Base-by-base conservation (phyloP, 768 basidiomycete species). In the Candolleomyces efflorescens region DNA sequence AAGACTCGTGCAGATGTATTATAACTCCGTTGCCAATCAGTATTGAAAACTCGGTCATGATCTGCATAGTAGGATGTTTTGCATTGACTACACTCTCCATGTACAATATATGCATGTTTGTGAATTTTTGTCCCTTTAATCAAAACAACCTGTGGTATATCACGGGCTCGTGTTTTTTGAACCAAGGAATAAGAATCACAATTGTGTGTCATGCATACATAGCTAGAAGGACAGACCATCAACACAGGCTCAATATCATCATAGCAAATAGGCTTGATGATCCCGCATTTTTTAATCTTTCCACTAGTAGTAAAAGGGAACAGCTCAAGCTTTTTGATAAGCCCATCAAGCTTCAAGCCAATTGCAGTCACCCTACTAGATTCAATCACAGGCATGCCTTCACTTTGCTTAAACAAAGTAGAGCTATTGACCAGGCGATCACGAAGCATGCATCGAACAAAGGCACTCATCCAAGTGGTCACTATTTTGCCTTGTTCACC, bases 1-100 rank as follows among this genome's bases (percentile, higher is more conserved):
- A 65, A 46, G 60, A 55, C 61, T 5, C 39, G 17, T 26, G 64
- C 64, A 49, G 51, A 36, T 39, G 61, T 63, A 26, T 6, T 13
- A 17, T 43, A 43, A 18, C 41, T 15, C 5, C 13, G 41, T 5
- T 43, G 13, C 41, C 41, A 43, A 43, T 4, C 4, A 18, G 13
- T 43, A 43, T 18, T 13, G 5, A 15, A 5, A 18, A 43, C 41
- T 12, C 41, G 41, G 41, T 43, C 41, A 43, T 43, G 41, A 12
- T 43, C 41, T 15, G 41, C 41, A 43, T 43, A 43, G 41, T 43
- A 15, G 18, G 13, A 43, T 5, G 41, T 15, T 18, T 4, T 4
- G 12, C 41, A 43, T 13, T 18, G 3, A 5, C 3, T 15, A 12
- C 41, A 43, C 5, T 15, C 18, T 5, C 41, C 12, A 43, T 43